Base-by-base conservation (phyloP, 805 yeast species). In the Kazachstania viticola region DNA sequence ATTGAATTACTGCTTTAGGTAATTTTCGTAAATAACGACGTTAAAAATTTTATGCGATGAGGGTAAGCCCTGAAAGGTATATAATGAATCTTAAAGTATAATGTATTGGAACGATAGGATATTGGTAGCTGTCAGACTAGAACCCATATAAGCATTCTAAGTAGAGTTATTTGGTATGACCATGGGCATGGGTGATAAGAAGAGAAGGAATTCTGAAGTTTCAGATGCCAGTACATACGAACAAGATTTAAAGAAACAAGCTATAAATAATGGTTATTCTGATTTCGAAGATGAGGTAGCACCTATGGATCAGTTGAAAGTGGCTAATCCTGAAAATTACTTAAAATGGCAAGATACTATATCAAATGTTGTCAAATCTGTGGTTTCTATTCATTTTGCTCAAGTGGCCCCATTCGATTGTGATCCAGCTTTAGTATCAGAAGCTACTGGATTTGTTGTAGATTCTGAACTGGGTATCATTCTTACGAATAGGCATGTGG, bases 361-460 rank as follows among this genome's bases (percentile, higher is more conserved):
- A 30, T 75, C 82, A 29, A 68, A 68, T 32, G 95, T 85, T 3
- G 93, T 85, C 24, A 72, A 76, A 39, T 72, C 83, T 5, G 95
- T 85, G 15, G 95, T 87, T 3, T 80, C 94, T 1, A 76, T 87
- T 31, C 94, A 83, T 54, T 85, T 87, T 49, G 69, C 91, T 9
- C 91, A 80, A 54, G 83, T 82, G n/a, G 72, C 77, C 3, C 74
- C 77, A 39, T 87, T 87, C 51, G 96, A 87, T 48, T 78, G 91
- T 24, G 96, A 87, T 44, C 58, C 74, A 3, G 78, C 94, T 1
- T 56, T 77, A 27, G 83, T 79, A 17, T 73, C 82, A 33, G 94
- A 87, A 55, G 96, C 95, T n/a, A 83, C 95, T 1, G 96, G 96
- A 2, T 87, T 87, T 54, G 84, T 87, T 5, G 95, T 87, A 9